Evolutionary conservation across 2,329 filamentous ascomycete genomes (phyloP).

Genomic region (Ophiostoma australiae): DNA sequence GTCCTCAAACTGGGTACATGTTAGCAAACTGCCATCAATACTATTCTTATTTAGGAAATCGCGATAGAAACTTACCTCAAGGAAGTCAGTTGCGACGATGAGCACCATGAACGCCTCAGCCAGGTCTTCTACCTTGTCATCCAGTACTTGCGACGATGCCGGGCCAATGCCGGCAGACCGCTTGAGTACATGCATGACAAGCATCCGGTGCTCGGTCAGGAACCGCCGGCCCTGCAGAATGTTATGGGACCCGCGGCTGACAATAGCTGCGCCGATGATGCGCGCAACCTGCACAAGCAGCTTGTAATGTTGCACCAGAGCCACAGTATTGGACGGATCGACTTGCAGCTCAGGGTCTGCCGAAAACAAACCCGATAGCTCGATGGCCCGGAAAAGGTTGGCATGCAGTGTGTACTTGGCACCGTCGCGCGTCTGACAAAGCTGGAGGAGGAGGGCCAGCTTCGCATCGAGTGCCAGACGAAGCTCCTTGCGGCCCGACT

Average conservation of each 20-base stretch:
- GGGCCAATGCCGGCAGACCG: slow-evolving; percentile 67
- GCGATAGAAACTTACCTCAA: slow-evolving; percentile 61
- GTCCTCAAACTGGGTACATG: slow-evolving; percentile 38
- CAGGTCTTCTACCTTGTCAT: slow-evolving; percentile 65
- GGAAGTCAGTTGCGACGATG: slow-evolving; percentile 74
- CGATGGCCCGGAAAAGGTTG: slow-evolving; percentile 76
- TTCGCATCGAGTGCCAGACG: slow-evolving; percentile 61
- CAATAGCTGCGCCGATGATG: slow-evolving; percentile 74
- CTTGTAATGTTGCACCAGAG: slow-evolving; percentile 76
- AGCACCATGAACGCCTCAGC: slow-evolving; percentile 81
- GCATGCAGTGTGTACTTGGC: slow-evolving; percentile 84
- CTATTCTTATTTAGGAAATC: neutral
- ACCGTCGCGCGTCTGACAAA: slow-evolving; percentile 78
- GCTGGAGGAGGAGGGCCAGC: slow-evolving; percentile 73
- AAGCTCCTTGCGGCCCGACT: slow-evolving; percentile 39
- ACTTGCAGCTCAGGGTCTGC: slow-evolving; percentile 90
- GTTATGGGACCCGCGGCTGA: slow-evolving; percentile 78
- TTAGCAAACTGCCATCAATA: slow-evolving; percentile 7
- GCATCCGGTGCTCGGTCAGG: slow-evolving; percentile 72
- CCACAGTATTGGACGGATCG: slow-evolving; percentile 37
- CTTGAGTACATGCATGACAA: slow-evolving; percentile 87
- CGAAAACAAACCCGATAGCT: slow-evolving; percentile 77
- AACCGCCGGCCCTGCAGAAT: slow-evolving; percentile 75
- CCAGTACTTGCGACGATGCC: slow-evolving; percentile 37
- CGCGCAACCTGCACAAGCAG: slow-evolving; percentile 75